phyloP scores from a whole-genome alignment of 108 stramenopile genomes.

The Bacterosira constricta region DNA sequence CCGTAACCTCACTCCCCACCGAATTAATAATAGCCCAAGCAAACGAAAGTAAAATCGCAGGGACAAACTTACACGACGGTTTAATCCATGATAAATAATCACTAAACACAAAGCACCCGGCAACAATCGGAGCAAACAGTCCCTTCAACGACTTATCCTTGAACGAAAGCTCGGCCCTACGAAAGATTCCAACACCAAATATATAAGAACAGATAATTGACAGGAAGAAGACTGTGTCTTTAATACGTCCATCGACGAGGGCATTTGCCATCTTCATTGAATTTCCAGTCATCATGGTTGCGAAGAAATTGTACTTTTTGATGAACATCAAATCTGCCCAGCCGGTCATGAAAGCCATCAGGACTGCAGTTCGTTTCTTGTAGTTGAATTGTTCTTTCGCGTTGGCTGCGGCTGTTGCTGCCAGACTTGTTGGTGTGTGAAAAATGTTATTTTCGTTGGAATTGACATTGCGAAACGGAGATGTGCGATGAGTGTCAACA shows the following conservation, averaged over 20 bases:
- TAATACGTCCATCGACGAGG: conserved; percentile 41
- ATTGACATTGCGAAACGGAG: no score
- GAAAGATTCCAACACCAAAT: conserved; percentile 55
- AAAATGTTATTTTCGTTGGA: no score
- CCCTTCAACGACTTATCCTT: conserved; percentile 45
- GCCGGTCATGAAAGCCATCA: conserved; percentile 71
- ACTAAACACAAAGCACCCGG: conserved; percentile 43
- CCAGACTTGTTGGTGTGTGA: no score
- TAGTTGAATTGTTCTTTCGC: conserved; percentile 15
- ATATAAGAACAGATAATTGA: conserved; percentile 57
- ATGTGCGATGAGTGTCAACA: not conserved
- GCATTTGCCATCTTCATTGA: conserved; percentile 62
- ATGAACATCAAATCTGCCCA: conserved; percentile 57
- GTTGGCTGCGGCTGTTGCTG: conserved; percentile 1
- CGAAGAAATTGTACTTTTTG: conserved; percentile 54
- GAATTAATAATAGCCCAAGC: conserved; percentile 63
- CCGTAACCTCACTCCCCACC: conserved; percentile 58
- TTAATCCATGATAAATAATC: conserved; percentile 45
- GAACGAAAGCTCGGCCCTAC: conserved; percentile 31
- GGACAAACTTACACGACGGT: conserved; percentile 35
- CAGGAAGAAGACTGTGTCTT: conserved; percentile 47
- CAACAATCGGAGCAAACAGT: conserved; percentile 43
- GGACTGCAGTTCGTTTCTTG: conserved; percentile 51
- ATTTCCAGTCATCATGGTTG: conserved; percentile 80
- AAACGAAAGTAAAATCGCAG: conserved; percentile 46